Base-by-base conservation (phyloP, 768 basidiomycete species). In the Pulveroboletus sp. region DNA sequence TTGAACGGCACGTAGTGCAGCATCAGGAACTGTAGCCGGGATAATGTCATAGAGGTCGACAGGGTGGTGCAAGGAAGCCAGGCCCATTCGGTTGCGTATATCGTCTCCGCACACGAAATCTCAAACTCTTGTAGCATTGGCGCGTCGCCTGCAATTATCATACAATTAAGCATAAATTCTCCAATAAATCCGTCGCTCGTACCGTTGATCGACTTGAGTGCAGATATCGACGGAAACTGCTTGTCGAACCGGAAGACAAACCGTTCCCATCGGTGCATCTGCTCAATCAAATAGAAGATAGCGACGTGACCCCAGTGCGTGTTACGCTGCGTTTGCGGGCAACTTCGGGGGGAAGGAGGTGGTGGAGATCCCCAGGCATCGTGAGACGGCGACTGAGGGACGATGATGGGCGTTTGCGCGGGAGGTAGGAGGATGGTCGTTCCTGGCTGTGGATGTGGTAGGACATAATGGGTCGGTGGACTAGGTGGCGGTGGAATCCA, bases 301-400 rank as follows among this genome's bases (percentile, higher is more conserved):
- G 83, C 85, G 27, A 91, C 85, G 55, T 88, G 81, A 0, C 86
- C 88, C 88, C 88, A 91, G 47, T 86, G 83, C 53, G 79, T 75
- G 53, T 78, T 83, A 16, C 74, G 72, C 53, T 76, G 65, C 39
- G 72, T 13, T 39, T 69, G 67, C 2, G 65, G 65, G 6, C 36
- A 51, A n/a, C 53, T 60, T 16, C 67, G 61, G 16, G 58, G 54
- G 19, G 68, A 47, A 14, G 57, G 54, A 2, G 67, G 61, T 0
- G 66, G 62, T 19, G 63, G 56, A 10, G 70, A 60, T 3, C 71
- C 60, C 73, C 76, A 79, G 16, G 64, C 41, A 45, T 75, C 74
- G 22, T 65, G 66, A 3, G 65, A 59, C 0, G 75, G 74, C 8
- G 68, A 74, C 34, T 76, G 76, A 0, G 77, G 75, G 20, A 79